Conservation (phyloP, 179 eudicot species). For the Actinidia chinensis region DNA sequence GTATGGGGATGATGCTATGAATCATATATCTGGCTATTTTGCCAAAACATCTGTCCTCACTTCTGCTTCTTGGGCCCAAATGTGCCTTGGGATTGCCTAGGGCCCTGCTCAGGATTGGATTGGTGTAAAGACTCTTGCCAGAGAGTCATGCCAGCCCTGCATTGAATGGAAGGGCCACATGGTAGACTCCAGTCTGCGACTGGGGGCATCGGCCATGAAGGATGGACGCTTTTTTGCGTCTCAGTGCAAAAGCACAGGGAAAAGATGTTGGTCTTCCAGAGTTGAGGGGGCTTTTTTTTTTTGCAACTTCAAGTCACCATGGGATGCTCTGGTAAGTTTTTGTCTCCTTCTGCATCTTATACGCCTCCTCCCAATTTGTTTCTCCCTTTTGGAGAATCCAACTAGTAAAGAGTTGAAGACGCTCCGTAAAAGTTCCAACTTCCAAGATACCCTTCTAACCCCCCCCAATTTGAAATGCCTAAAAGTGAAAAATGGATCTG, state of each 20-base stretch:
- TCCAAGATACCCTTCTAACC: too few relatives aligned
- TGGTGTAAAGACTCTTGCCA: slow-evolving; percentile 89
- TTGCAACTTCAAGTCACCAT: slow-evolving; percentile 99
- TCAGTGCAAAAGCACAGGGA: slow-evolving; percentile 79
- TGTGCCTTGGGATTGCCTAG: slow-evolving; percentile 99
- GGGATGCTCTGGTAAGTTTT: slow-evolving; percentile 89
- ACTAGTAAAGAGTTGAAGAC: too few relatives aligned
- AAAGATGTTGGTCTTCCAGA: slow-evolving; percentile 97
- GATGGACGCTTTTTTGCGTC: slow-evolving; percentile 78
- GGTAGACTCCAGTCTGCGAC: slow-evolving; percentile 93
- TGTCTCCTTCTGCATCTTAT: too few relatives aligned
- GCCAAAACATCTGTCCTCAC: slow-evolving; percentile 73
- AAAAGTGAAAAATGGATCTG: too few relatives aligned
- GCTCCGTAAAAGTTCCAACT: too few relatives aligned
- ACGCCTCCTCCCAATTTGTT: too few relatives aligned
- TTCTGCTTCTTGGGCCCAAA: slow-evolving; percentile 92
- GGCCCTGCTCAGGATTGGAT: slow-evolving; percentile 81
- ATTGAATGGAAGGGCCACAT: slow-evolving; percentile 79
- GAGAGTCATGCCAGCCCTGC: slow-evolving; percentile 75
- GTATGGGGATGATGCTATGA: slow-evolving; percentile 43
- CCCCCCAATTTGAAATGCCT: too few relatives aligned
- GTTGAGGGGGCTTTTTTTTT: slow-evolving; percentile 98
- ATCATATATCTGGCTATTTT: slow-evolving; percentile 54
- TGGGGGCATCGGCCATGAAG: slow-evolving; percentile 86
- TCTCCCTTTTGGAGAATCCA: too few relatives aligned